Evolutionary conservation across 2,329 filamentous ascomycete species (phyloP).

Genomic region (Penicillium hordei): DNA sequence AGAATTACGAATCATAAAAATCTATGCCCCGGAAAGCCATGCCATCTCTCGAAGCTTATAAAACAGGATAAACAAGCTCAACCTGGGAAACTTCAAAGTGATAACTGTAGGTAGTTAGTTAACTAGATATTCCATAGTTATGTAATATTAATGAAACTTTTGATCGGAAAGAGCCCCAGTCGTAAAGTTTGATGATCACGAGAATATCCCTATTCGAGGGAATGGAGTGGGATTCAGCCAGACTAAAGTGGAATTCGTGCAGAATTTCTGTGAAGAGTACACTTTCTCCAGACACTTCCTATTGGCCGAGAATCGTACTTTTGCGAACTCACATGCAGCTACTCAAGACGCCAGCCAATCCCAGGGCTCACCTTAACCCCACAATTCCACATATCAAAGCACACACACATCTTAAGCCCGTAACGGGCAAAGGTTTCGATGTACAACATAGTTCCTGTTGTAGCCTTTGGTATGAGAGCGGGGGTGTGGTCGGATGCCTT

Average conservation of each 20-base stretch:
- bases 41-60: neutral
- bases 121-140: too few species aligned
- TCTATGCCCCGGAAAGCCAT: neutral
- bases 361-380: neutral
- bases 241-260: neutral
- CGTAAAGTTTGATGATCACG: neutral
- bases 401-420: neutral
- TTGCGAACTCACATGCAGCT: neutral
- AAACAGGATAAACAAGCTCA: neutral
- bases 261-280: neutral
- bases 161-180: neutral
- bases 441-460: neutral
- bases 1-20: neutral
- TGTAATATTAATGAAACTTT: too few species aligned
- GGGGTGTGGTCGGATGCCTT: neutral
- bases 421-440: neutral
- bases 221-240: neutral
- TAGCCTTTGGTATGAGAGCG: neutral
- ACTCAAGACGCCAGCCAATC: neutral
- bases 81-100: neutral
- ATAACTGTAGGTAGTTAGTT: too few species aligned
- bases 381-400: neutral
- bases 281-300: neutral
- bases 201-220: neutral
- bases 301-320: neutral